phyloP scores from a whole-genome alignment of 2,329 filamentous ascomycete species.

The Alternaria atra region DNA sequence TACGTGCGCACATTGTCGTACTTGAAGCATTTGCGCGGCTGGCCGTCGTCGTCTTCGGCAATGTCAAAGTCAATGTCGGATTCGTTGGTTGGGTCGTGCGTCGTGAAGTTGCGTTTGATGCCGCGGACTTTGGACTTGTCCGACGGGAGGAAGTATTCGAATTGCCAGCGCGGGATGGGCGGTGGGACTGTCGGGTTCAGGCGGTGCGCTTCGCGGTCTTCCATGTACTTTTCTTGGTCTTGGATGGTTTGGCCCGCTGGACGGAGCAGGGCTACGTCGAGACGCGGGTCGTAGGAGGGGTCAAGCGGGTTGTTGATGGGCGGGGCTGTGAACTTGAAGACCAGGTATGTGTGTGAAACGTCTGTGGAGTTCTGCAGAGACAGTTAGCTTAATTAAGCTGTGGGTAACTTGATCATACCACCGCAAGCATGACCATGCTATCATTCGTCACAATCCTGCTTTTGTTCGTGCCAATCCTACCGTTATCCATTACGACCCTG shows the following conservation, averaged over 20 bases:
- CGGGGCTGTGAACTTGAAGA: constrained; percentile 69
- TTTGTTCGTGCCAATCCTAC: background rate
- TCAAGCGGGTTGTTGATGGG: constrained; percentile 59
- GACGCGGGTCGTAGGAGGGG: constrained; percentile 64
- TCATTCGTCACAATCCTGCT: background rate
- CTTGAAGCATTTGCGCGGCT: constrained; percentile 62
- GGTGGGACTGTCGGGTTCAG: constrained; percentile 60
- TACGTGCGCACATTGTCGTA: constrained; percentile 68
- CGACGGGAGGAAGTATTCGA: constrained; percentile 67
- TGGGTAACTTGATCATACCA: background rate
- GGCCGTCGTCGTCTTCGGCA: constrained; percentile 53
- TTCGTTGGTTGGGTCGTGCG: constrained; percentile 63
- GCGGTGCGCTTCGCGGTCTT: constrained; percentile 53
- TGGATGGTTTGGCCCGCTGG: constrained; percentile 63
- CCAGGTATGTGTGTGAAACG: too few relatives aligned
- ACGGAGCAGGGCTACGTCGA: constrained; percentile 67
- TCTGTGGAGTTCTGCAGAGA: background rate
- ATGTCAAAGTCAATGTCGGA: constrained; percentile 45
- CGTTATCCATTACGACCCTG: background rate
- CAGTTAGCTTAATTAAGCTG: background rate
- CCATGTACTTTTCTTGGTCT: constrained; percentile 60
- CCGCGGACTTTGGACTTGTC: constrained; percentile 57
- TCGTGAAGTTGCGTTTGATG: constrained; percentile 66
- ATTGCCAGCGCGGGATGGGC: constrained; percentile 65
- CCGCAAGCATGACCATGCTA: background rate